Conservation (phyloP, 2,329 filamentous ascomycete genomes). For the Xylaria sp. region DNA sequence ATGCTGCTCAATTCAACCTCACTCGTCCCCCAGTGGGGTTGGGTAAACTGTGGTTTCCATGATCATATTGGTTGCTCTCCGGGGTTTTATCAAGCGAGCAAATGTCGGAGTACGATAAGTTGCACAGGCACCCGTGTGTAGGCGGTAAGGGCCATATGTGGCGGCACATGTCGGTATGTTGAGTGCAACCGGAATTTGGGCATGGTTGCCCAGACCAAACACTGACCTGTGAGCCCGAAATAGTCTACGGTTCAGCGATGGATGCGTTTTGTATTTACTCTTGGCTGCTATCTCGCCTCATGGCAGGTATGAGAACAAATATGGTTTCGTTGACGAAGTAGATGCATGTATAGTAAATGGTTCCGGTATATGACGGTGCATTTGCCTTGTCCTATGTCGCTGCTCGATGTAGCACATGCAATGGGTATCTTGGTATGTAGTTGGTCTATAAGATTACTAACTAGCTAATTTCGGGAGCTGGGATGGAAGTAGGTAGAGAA, state of each 20-base stretch:
- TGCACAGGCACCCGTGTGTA: background rate
- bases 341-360: background rate
- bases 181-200: background rate
- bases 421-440: background rate
- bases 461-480: background rate
- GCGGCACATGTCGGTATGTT: background rate
- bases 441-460: background rate
- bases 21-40: no score
- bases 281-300: background rate
- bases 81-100: background rate
- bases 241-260: background rate
- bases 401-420: background rate
- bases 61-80: background rate
- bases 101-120: background rate
- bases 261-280: conserved; percentile 17
- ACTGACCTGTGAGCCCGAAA: background rate
- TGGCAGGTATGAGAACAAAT: background rate
- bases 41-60: background rate
- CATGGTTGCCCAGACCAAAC: conserved; percentile 2
- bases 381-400: background rate
- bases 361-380: background rate
- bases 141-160: background rate
- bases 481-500: background rate
- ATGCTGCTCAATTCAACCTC: background rate
- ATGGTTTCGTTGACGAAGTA: background rate